Base-by-base conservation (phyloP, 129 eudicot species). In the Escallonia herrerae region DNA sequence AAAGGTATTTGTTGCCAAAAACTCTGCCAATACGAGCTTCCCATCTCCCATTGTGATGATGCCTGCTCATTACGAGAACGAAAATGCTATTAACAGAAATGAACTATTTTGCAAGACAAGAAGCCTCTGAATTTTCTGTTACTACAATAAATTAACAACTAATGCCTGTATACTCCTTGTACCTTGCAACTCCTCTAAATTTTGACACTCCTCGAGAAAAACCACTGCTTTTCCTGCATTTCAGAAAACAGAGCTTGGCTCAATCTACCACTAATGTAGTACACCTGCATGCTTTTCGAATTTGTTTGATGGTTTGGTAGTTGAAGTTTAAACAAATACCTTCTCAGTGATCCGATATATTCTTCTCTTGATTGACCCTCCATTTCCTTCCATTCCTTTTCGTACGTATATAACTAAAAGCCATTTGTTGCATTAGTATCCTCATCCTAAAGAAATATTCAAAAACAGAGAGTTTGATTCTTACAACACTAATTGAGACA, bases 131-230 rank as follows among this genome's bases (percentile, higher is more conserved):
- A 22, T 22, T 22, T 22, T 22, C 33, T 22, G 1, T 22, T 22
- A 22, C 33, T 22, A 1, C 33, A 0, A 22, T 22, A 22, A n/a
- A n/a, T n/a, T n/a, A 22, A 22, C 33, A 22, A 22, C 33, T 22
- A 22, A 22, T 22, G 33, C 33, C 33, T 22, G 33, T 22, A 22
- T 22, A 22, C 33, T 22, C 33, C 0, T 22, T 6, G 5, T 77
- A 90, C 97, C 97, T 90, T 57, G 97, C 97, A 11, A 90, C 97
- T 3, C 97, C 97, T 84, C 95, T 76, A 71, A 87, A 90, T 65
- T 90, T 90, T 3, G 97, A 90, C 8, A 90, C 97, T 53, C 97
- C 97, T 5, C 97, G 84, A 4, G 97, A 90, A 67, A 90, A 90
- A 3, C 97, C 97, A 57, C 87, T 90, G 65, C 97, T 87, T 78